Percentiles rank a stretch among this genome's conserved stretches.
phyloP scores from a whole-genome alignment of 2,329 filamentous ascomycete species.

The Neurospora sp. region DNA sequence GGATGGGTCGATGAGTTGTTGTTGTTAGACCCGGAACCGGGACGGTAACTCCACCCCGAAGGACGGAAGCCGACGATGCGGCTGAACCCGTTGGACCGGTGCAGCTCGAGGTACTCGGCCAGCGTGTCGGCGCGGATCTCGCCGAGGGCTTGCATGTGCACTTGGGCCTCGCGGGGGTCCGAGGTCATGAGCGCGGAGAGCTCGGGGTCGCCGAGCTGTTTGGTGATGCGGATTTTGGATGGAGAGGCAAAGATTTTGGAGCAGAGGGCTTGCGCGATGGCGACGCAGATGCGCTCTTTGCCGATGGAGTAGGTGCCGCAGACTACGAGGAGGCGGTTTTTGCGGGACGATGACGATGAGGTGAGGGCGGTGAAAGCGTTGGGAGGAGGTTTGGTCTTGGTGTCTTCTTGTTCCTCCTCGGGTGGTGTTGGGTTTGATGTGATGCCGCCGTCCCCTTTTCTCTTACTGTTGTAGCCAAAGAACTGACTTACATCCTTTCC shows the following conservation, averaged over 20 bases:
- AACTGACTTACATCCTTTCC: constrained; percentile 41
- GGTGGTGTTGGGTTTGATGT: constrained; percentile 4
- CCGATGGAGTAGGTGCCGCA: constrained; percentile 97
- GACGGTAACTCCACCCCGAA: constrained; percentile 87
- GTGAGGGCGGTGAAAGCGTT: constrained; percentile 19
- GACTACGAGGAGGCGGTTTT: constrained; percentile 71
- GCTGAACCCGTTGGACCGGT: constrained; percentile 60
- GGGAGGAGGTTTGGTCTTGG: neutral
- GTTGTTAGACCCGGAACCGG: constrained; percentile 21
- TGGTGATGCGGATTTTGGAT: constrained; percentile 74
- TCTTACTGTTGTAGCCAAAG: constrained; percentile 26
- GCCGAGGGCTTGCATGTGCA: constrained; percentile 95
- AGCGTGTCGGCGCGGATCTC: constrained; percentile 89
- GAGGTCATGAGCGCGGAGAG: constrained; percentile 67
- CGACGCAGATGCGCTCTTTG: constrained; percentile 91
- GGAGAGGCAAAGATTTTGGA: constrained; percentile 85
- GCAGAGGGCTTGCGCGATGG: constrained; percentile 75
- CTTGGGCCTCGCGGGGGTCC: constrained; percentile 76
- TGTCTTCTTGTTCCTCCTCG: constrained; percentile 14
- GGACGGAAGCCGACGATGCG: constrained; percentile 86
- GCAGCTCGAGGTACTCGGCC: constrained; percentile 74
- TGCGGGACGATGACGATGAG: neutral
- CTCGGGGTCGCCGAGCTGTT: constrained; percentile 77
- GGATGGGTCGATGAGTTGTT: constrained; percentile 37
- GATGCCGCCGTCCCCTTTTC: constrained; percentile 12